phyloP scores from a whole-genome alignment of 129 eudicot genomes.

The Scalesia atractyloides region DNA sequence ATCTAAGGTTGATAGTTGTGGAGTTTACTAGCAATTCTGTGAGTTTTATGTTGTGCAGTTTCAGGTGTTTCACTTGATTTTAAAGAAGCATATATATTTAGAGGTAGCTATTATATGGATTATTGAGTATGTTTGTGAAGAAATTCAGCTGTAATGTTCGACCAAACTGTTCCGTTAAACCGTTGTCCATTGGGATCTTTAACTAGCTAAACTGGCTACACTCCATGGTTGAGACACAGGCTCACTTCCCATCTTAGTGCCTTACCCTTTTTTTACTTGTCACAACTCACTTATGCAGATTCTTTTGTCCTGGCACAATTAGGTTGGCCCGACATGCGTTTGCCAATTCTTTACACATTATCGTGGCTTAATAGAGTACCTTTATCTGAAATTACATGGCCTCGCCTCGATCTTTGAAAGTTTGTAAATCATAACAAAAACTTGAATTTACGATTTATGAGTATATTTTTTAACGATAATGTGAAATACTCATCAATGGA shows the following conservation, averaged over 20 bases:
- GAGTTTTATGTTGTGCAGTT: no score
- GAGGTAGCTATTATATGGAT: no score
- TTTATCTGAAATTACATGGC: conserved; percentile 93
- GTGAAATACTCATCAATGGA: conserved; percentile 95
- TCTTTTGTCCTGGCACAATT: conserved; percentile 69
- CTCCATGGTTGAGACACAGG: conserved; percentile 98
- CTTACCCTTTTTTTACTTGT: not conserved
- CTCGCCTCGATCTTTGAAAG: conserved; percentile 97
- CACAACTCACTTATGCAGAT: conserved; percentile 31
- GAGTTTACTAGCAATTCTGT: no score
- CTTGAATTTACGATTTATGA: not conserved
- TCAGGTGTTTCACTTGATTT: no score
- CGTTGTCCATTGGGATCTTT: no score
- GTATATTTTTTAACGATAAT: conserved; percentile 41
- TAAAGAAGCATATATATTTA: no score
- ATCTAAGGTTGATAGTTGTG: no score
- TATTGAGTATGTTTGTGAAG: no score
- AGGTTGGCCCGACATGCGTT: conserved; percentile 99
- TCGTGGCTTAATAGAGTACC: conserved; percentile 90
- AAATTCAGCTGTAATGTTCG: no score
- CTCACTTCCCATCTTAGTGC: conserved; percentile 2
- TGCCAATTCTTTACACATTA: conserved; percentile 90
- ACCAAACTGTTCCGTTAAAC: no score
- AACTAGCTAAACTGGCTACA: conserved; percentile 34
- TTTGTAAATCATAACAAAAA: conserved; percentile 25